phyloP scores from a whole-genome alignment of 805 yeast genomes.

The Myxozyma geophila region DNA sequence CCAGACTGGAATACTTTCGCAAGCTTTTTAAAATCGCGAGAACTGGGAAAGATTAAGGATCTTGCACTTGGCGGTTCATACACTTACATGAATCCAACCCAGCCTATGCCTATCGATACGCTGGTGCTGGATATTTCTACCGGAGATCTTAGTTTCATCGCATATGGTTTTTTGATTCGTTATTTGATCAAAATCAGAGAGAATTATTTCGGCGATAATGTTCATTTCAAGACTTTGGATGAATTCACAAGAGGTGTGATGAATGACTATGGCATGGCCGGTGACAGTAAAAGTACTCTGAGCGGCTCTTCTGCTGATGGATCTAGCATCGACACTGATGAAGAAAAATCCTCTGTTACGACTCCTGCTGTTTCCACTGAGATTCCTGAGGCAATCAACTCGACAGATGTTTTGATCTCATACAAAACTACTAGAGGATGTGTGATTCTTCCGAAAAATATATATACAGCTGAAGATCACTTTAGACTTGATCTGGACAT shows the following conservation, averaged over 20 bases:
- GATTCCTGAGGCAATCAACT: background rate
- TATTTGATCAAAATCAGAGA: constrained; percentile 77
- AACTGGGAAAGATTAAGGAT: constrained; percentile 69
- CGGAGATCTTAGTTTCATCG: constrained; percentile 66
- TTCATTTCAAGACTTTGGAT: constrained; percentile 83
- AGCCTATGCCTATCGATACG: constrained; percentile 70
- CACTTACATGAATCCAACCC: constrained; percentile 61
- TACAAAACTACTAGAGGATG: constrained; percentile 74
- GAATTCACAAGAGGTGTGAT: constrained; percentile 60
- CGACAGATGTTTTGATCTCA: constrained; percentile 67
- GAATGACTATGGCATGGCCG: constrained; percentile 6
- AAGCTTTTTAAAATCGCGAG: constrained; percentile 65
- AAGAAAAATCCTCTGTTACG: background rate
- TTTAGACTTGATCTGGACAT: constrained; percentile 65
- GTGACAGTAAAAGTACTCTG: no score
- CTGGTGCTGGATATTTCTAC: constrained; percentile 68
- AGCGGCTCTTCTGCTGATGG: background rate
- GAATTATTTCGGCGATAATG: constrained; percentile 86
- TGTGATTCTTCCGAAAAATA: constrained; percentile 69
- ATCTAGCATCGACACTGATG: background rate
- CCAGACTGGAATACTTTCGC: constrained; percentile 93
- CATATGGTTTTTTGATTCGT: constrained; percentile 78
- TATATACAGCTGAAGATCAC: constrained; percentile 68
- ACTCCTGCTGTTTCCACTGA: background rate
- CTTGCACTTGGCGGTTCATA: constrained; percentile 69